These are phyloP conservation scores for Fraxinus anomala DNA, from an alignment of 257 asterid species.

Conservation along the genomic window DNA sequence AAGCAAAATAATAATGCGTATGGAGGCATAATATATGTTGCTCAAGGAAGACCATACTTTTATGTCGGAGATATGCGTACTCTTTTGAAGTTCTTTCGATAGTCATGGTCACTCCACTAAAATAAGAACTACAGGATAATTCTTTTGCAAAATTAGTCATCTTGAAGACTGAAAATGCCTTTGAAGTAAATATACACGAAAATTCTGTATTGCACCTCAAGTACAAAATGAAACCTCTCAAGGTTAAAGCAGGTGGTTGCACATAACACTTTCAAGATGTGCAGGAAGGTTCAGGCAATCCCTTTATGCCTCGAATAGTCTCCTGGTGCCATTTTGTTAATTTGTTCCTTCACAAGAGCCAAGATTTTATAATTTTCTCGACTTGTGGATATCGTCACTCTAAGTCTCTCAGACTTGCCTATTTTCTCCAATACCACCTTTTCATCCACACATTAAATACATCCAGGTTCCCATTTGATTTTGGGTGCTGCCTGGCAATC, in stretches of 20 bases:
- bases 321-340: not conserved
- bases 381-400: not conserved
- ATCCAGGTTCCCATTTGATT: not conserved
- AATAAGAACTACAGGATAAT: not conserved
- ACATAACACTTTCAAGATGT: not conserved
- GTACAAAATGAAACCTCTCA: not conserved
- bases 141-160: not conserved
- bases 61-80: not conserved
- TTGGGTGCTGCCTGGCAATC: not conserved
- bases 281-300: not conserved
- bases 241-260: not conserved
- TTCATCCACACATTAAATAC: not conserved
- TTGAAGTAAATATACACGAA: not conserved
- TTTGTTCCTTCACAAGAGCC: not conserved
- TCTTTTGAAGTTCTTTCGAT: not conserved
- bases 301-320: not conserved
- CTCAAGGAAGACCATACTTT: conserved; percentile 2
- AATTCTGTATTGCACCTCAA: not conserved
- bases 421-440: not conserved
- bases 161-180: not conserved
- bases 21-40: not conserved
- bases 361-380: not conserved
- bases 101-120: not conserved
- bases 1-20: not conserved
- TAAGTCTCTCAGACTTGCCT: not conserved